Base-by-base conservation (phyloP, 1,284 basidiomycete species). In the Microbotryomycetes sp. region DNA sequence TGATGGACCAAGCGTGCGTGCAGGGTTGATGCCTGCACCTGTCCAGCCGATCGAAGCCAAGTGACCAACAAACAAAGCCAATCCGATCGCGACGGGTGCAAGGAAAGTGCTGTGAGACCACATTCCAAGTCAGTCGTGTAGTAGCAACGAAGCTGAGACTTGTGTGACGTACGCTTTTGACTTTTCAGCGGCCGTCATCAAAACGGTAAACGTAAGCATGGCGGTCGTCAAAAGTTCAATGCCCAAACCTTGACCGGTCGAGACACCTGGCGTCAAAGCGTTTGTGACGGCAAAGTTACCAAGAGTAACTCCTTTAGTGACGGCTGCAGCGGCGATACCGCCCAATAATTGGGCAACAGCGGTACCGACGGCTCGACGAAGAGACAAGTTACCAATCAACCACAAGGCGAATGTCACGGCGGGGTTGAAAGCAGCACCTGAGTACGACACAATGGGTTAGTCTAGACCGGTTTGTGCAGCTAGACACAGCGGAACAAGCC, bases 51-150 rank as follows among this genome's bases (percentile, higher is more conserved):
- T 49, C 3, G 50, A 51, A 16, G 56, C 49, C 6, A 79, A 67
- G 68, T 80, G 79, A 54, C 78, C 77, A 46, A 78, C 74, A 67
- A 79, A 79, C n/a, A 80, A 71, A 4, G 77, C 74, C 55, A 78
- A 74, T 53, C 80, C 79, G 57, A 81, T 81, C 51, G 77, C 79
- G 59, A 81, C 75, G 3, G 80, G 80, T 2, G 80, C 80, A 23
- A 81, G 74, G 70, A 79, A 80, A 0, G 80, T 81, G 25, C 62
- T 53, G 45, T 7, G 62, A 58, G 56, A 71, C 70, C 62, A 70
- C 69, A 49, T 70, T 70, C 2, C 61, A 68, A 23, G 72, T 48
- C 23, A 48, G 45, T 28, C 3, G 6, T 29, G 19, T 6, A 16
- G 16, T 36, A 30, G 6, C 22, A 48, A 4, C 12, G 42, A 9